A percentile compares a stretch with the other conserved stretches of the same genome.
Conservation (phyloP, 2,329 filamentous ascomycete genomes). For the Trichophyton mentagrophytes region DNA sequence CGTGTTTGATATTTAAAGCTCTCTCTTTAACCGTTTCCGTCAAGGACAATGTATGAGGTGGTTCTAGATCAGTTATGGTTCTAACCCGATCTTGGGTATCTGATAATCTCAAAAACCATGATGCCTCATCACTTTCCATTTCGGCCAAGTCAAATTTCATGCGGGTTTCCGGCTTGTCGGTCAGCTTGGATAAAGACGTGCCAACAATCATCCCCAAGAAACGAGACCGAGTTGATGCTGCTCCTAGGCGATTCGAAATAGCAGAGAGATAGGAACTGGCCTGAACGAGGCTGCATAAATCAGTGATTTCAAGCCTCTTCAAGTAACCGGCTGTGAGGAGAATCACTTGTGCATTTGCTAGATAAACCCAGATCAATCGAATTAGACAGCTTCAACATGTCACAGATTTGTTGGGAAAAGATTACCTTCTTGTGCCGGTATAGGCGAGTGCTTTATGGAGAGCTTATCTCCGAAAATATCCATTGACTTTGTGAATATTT, state of each 20-base stretch:
- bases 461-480: slow-evolving; percentile 70
- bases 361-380: slow-evolving; percentile 15
- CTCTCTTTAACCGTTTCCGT: slow-evolving; percentile 11
- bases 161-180: slow-evolving; percentile 53
- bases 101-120: slow-evolving; percentile 59
- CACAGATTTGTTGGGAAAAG: neutral
- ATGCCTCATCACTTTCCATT: slow-evolving; percentile 56
- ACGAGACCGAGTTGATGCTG: slow-evolving; percentile 60
- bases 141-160: slow-evolving; percentile 81
- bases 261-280: slow-evolving; percentile 61
- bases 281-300: slow-evolving; percentile 55
- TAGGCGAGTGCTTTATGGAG: slow-evolving; percentile 72
- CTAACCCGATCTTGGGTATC: slow-evolving; percentile 52
- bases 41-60: neutral
- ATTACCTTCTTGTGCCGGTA: slow-evolving; percentile 77
- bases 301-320: slow-evolving; percentile 51
- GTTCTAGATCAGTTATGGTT: slow-evolving; percentile 39
- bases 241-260: slow-evolving; percentile 72
- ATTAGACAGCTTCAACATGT: neutral
- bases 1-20: slow-evolving; percentile 5
- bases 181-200: slow-evolving; percentile 53
- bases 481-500: slow-evolving; percentile 54
- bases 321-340: slow-evolving; percentile 68
- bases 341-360: slow-evolving; percentile 67
- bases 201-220: slow-evolving; percentile 84